phyloP scores from a whole-genome alignment of 441 rosid species.

The Geranium incanum region DNA sequence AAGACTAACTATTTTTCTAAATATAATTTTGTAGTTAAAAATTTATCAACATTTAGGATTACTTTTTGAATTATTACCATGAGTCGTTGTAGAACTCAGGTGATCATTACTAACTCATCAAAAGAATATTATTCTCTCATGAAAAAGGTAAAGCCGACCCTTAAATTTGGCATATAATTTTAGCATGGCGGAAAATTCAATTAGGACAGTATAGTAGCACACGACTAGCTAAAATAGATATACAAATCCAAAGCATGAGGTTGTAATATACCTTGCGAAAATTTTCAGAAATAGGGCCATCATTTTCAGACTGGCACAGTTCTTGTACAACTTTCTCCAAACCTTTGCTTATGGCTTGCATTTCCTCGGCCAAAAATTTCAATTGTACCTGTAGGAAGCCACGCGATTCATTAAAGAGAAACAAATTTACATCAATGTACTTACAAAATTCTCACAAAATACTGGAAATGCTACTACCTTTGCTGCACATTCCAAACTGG shows the following conservation, averaged over 20 bases:
- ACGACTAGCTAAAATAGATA: not conserved
- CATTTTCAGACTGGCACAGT: slow-evolving; percentile 71
- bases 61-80: too few relatives aligned
- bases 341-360: slow-evolving; percentile 93
- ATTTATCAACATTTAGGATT: too few relatives aligned
- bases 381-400: slow-evolving; percentile 63
- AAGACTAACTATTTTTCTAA: too few relatives aligned
- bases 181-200: not conserved
- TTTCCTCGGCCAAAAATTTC: slow-evolving; percentile 89
- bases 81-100: not conserved
- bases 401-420: not conserved
- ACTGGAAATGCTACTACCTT: slow-evolving; percentile 50
- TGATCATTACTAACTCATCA: not conserved
- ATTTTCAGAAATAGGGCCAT: slow-evolving; percentile 66
- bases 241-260: not conserved
- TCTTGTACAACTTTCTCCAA: slow-evolving; percentile 86
- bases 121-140: not conserved
- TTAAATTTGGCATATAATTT: not conserved
- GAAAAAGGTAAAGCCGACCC: not conserved
- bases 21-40: too few relatives aligned
- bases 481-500: slow-evolving; percentile 66
- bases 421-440: not conserved
- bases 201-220: not conserved
- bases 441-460: not conserved
- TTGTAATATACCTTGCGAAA: slow-evolving; percentile 52